Evolutionary conservation across 2,329 filamentous ascomycete species (phyloP).

Genomic region (Fusarium lateritium): DNA sequence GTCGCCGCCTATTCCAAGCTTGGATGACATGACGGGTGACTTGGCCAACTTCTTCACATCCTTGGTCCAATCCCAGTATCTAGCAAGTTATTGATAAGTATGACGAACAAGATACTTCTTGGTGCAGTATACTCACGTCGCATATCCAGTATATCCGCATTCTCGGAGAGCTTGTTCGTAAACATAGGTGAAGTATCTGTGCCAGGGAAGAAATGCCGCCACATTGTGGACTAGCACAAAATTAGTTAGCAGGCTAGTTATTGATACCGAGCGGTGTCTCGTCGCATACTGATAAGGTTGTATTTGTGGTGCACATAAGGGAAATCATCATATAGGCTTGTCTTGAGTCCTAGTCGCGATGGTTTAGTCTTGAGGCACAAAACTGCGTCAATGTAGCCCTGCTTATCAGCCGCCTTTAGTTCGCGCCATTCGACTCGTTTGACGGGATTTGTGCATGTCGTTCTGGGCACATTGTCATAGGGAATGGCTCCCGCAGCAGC

Average conservation of each 20-base stretch:
- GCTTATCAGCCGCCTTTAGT: background rate
- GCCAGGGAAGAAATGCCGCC: constrained; percentile 21
- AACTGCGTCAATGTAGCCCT: constrained; percentile 16
- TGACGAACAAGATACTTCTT: background rate
- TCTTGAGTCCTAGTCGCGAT: constrained; percentile 18
- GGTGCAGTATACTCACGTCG: background rate
- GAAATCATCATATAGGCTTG: constrained; percentile 18
- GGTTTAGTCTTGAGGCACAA: constrained; percentile 25
- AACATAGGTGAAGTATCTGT: constrained; percentile 12
- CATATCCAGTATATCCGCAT: constrained; percentile 14
- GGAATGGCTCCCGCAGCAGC: background rate
- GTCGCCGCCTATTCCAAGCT: constrained; percentile 4
- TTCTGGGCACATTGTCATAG: background rate
- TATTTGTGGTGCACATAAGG: constrained; percentile 7
- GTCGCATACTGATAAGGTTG: background rate
- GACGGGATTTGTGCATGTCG: background rate
- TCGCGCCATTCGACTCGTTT: constrained; percentile 24
- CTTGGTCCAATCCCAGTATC: constrained; percentile 24
- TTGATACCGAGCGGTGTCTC: too few species aligned
- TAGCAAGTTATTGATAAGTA: background rate
- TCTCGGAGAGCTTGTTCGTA: constrained; percentile 11
- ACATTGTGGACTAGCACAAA: background rate
- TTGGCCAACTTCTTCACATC: background rate
- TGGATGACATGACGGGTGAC: constrained; percentile 9
- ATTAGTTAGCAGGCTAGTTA: background rate